Percentiles rank a stretch among this genome's conserved stretches.
Evolutionary conservation across 2,329 filamentous ascomycete species (phyloP).

Genomic region (Byssoonygena ceratinophila): DNA sequence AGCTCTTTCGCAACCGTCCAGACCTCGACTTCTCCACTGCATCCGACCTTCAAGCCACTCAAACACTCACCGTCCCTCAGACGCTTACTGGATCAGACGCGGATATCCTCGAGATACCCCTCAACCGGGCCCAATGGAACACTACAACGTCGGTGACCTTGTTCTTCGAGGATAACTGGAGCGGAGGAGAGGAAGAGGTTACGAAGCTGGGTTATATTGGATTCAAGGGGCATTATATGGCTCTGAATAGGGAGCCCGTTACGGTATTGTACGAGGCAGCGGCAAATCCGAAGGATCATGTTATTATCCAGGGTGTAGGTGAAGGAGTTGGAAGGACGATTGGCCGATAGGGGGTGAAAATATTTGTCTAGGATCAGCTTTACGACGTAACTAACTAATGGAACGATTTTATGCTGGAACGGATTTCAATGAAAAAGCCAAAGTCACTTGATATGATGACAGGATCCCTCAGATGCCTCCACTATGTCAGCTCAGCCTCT

Average conservation of each 20-base stretch:
- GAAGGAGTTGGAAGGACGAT: conserved; percentile 32
- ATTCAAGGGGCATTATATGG: conserved; percentile 92
- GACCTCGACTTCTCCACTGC: conserved; percentile 76
- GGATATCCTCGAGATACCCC: conserved; percentile 75
- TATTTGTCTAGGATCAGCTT: neutral
- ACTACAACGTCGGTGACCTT: conserved; percentile 70
- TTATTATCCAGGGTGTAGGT: conserved; percentile 36
- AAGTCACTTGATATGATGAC: too few species aligned
- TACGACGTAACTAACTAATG: too few species aligned
- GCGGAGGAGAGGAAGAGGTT: conserved; percentile 65
- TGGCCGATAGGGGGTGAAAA: conserved; percentile 28
- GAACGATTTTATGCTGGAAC: too few species aligned
- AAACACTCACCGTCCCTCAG: conserved; percentile 66
- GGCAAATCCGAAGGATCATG: conserved; percentile 80
- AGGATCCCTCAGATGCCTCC: too few species aligned
- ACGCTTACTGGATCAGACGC: conserved; percentile 42
- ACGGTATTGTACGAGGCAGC: conserved; percentile 90
- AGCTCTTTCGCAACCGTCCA: conserved; percentile 76
- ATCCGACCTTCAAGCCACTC: conserved; percentile 58
- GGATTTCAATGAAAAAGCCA: too few species aligned
- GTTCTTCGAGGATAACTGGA: conserved; percentile 89
- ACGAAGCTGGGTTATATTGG: conserved; percentile 73
- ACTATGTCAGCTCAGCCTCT: too few species aligned
- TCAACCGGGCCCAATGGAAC: conserved; percentile 81
- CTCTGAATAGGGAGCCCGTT: conserved; percentile 67